Evolutionary conservation across 2,329 filamentous ascomycete genomes (phyloP), one percentile per base, ranked within the genome.

Genomic region (Colletotrichum chrysophilum): DNA sequence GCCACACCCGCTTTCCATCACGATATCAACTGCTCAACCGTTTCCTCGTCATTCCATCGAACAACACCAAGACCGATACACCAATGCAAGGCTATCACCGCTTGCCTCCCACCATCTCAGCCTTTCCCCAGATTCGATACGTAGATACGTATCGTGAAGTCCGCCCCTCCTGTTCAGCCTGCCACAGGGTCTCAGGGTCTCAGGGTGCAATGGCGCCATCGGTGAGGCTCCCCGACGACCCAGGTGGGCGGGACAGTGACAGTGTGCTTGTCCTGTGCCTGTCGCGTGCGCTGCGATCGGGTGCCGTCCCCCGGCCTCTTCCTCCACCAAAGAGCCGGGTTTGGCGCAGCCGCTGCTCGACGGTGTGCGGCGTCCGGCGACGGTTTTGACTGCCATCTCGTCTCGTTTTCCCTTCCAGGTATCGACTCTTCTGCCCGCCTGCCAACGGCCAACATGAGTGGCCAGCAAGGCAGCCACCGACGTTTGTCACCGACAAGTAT

Each of bases 91-190:
- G 70, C 74, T 69, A 60, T 69, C 24, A 28, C 38, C 26, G n/a
- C 21, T 16, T 26, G 26, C 70, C 7, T 73, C 64, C 32, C 34
- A 14, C 70, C 70, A 64, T 74, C 21, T 66, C 70, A 76, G 74
- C 70, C 74, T 74, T 74, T 74, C 74, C 74, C 74, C 74, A 36
- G 74, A 76, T 74, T 76, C 58, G 58, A 76, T 76, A 76, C 74
- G 74, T 75, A 75, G 28, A 56, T 75, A 75, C 70, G 73, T 73
- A 73, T 75, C 70, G 34, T 34, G 70, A 68, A 24, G 58, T 38
- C 55, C 55, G 73, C 73, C 73, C 73, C 73, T 75, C 73, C 64
- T 62, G 70, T 68, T 69, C 70, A 75, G 73, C 64, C 48, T 60
- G 43, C 43, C 48, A 73, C 28, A 62, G 58, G 64, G 64, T 68